Conservation (phyloP, 192 early-diverging fungal genomes). For the Jimgerdemannia lactiflua region DNA sequence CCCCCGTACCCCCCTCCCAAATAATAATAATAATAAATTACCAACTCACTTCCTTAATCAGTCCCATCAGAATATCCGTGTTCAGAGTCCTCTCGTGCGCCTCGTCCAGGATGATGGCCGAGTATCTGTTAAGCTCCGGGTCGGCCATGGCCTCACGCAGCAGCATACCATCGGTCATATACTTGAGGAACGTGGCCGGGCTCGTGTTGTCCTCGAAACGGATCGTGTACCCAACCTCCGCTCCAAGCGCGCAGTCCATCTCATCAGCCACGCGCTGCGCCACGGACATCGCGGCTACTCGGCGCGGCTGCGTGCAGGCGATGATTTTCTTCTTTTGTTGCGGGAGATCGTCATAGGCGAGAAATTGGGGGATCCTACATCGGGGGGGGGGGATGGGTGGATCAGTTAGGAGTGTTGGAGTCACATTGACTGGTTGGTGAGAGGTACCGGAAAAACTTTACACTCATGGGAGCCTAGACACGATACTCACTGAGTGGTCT, state of each 20-base stretch:
- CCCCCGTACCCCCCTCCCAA: not conserved
- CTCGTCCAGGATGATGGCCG: slow-evolving; percentile 96
- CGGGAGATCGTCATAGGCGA: slow-evolving; percentile 89
- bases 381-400: not conserved
- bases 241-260: slow-evolving; percentile 89
- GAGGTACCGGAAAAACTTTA: not conserved
- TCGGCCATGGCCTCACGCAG: slow-evolving; percentile 97
- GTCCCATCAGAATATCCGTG: slow-evolving; percentile 98
- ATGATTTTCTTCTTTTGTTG: slow-evolving; percentile 86
- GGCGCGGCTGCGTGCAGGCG: slow-evolving; percentile 98
- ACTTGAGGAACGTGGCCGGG: slow-evolving; percentile 83
- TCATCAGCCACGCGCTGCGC: slow-evolving; percentile 98
- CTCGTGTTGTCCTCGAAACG: slow-evolving; percentile 97
- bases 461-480: not conserved
- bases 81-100: slow-evolving; percentile 96
- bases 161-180: slow-evolving; percentile 99
- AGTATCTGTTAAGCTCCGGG: slow-evolving; percentile 82
- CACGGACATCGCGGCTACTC: slow-evolving; percentile 99
- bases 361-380: slow-evolving; percentile 91
- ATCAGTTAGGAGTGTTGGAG: not conserved
- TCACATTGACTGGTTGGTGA: slow-evolving; percentile 2
- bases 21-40: not conserved
- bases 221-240: slow-evolving; percentile 97
- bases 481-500: slow-evolving; percentile 89
- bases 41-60: slow-evolving; percentile 79